Base-by-base conservation (phyloP, 768 basidiomycete genomes). In the Steccherinum ochraceum region DNA sequence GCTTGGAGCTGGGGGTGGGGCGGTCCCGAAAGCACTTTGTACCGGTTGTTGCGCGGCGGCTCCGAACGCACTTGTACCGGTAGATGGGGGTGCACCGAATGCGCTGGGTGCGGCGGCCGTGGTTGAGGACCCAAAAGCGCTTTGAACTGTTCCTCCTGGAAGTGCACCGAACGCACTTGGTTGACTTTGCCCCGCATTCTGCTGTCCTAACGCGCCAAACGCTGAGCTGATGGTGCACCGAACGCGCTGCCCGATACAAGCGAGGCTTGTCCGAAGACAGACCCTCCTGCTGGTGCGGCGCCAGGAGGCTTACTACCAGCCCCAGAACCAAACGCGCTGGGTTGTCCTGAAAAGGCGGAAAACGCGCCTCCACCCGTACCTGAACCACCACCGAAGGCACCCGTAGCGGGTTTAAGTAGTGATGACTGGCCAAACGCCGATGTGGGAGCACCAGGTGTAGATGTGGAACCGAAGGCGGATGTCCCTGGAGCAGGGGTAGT, bases 361-460 rank as follows among this genome's bases (percentile, higher is more conserved):
- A 62, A 61, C 12, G 46, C 63, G 3, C 63, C 59, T 5, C 57
- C 57, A 11, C 50, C 45, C 1, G 77, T 77, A 2, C 79, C 79
- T 4, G 74, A 66, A 3, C 74, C 69, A 4, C 51, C 80, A 73
- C 20, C 80, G 50, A 50, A 60, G 2, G 59, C 59, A 12, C 55
- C 52, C 4, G 55, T 45, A 5, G 57, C 57, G 1, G 59, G 59
- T 40, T 54, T 58, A 13, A 59, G 45, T 4, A 59, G 24, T 2
- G 70, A 49, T 12, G 71, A 62, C 48, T 60, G 59, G 3, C 52
- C 52, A 30, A 52, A 56, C 24, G 60, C 52, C 1, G 62, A 50
- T 21, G 60, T 53, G 4, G 12, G 66, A 55, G 51, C 60, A 23
- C 64, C 30, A 4, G 64, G 41, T 21, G 72, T 62, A 49, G n/a